Conservation (phyloP, 371 early-diverging fungal genomes). For the Syncephalis fuscata region DNA sequence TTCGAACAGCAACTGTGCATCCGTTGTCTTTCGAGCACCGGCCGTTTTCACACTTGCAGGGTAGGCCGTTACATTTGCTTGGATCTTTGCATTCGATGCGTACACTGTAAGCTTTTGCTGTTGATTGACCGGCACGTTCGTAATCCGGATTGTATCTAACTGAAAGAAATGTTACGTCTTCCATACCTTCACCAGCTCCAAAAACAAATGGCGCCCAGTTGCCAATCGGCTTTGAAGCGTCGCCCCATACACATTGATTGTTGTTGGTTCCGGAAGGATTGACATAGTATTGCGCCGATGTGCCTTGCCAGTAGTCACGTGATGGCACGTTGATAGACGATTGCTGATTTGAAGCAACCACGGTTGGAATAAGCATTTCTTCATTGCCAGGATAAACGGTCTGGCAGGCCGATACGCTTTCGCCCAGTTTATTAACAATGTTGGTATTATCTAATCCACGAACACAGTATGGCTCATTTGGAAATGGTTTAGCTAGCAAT, state of each 20-base stretch:
- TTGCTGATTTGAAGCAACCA: slow-evolving; percentile 9
- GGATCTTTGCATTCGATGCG: slow-evolving; percentile 10
- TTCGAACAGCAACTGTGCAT: slow-evolving; percentile 15
- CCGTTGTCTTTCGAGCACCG: slow-evolving; percentile 16
- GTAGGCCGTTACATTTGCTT: slow-evolving; percentile 15
- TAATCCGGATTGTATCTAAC: slow-evolving; percentile 18
- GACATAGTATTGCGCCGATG: slow-evolving; percentile 21
- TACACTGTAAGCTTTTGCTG: slow-evolving; percentile 12
- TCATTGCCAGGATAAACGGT: slow-evolving; percentile 25
- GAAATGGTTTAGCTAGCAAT: slow-evolving; percentile 13
- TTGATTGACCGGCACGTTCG: slow-evolving; percentile 1
- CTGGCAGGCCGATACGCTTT: slow-evolving; percentile 21
- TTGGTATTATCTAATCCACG: slow-evolving; percentile 11
- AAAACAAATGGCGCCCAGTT: slow-evolving; percentile 23
- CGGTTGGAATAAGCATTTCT: slow-evolving; percentile 23
- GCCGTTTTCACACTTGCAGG: slow-evolving; percentile 20
- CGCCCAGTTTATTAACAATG: slow-evolving; percentile 12
- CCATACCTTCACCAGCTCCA: slow-evolving; percentile 16
- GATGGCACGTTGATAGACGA: slow-evolving; percentile 16
- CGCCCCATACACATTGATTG: slow-evolving; percentile 19
- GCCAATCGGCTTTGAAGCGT: slow-evolving; percentile 11
- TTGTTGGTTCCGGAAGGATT: slow-evolving; percentile 13
- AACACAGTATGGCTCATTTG: slow-evolving; percentile 11
- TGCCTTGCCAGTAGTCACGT: slow-evolving; percentile 17
- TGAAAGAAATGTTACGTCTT: slow-evolving; percentile 20